Conservation (phyloP, 139 green algal species). For the Monoraphidium neglectum region DNA sequence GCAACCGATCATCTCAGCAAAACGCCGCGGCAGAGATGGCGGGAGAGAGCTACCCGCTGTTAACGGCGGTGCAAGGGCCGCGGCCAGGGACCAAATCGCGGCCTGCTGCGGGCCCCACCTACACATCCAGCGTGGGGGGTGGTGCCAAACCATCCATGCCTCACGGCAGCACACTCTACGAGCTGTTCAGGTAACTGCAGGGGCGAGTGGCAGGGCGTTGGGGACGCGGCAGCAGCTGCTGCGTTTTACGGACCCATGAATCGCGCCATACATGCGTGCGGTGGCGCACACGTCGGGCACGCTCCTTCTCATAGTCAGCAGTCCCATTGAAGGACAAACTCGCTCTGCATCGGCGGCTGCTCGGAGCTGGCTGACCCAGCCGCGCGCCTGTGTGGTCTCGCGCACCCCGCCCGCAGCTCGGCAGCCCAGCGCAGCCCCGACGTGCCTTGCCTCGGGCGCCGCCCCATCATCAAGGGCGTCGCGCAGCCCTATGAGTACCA, state of each 20-base stretch:
- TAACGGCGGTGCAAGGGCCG: neutral
- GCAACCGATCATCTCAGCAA: neutral
- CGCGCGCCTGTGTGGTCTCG: neutral
- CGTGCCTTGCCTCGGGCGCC: constrained; percentile 51
- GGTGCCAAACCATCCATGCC: constrained; percentile 47
- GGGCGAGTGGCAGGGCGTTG: no score
- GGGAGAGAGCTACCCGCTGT: constrained; percentile 13
- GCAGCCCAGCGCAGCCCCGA: constrained; percentile 19
- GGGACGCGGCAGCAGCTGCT: no score
- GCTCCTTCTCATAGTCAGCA: no score
- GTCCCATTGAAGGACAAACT: no score
- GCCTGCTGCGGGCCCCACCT: constrained; percentile 25
- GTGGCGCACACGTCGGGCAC: no score
- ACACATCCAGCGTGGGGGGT: constrained; percentile 43
- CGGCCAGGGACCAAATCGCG: neutral
- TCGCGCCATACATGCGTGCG: no score
- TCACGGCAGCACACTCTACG: constrained; percentile 58
- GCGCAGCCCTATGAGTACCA: constrained; percentile 47
- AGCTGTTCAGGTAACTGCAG: constrained; percentile 53
- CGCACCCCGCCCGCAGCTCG: constrained; percentile 4
- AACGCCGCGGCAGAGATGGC: neutral
- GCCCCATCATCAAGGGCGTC: constrained; percentile 9
- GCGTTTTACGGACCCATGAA: no score
- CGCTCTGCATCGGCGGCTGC: neutral
- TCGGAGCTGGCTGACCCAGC: neutral